Evolutionary conservation across 1,139 yeast species (phyloP).

Genomic region (Candida sojae): DNA sequence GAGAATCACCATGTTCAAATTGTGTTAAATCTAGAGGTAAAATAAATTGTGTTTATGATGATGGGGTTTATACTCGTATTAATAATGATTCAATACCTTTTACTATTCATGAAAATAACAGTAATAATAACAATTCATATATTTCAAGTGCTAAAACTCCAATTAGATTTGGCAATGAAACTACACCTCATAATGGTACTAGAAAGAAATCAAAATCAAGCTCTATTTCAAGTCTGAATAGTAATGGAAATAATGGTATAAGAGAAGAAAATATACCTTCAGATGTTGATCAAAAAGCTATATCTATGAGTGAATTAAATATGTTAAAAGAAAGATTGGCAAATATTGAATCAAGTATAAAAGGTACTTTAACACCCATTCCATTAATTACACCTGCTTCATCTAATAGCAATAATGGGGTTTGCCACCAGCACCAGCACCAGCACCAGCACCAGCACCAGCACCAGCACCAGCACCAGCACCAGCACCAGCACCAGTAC

Average conservation of each 20-base stretch:
- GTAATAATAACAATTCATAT: not conserved
- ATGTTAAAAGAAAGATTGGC: slow-evolving; percentile 26
- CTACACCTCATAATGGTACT: not conserved
- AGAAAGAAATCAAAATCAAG: not conserved
- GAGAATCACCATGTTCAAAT: slow-evolving; percentile 36
- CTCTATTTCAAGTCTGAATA: not conserved
- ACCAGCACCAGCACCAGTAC: slow-evolving; percentile 4
- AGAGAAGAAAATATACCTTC: not conserved
- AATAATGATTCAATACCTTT: slow-evolving; percentile 14
- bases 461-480: slow-evolving; percentile 3
- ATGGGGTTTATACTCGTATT: slow-evolving; percentile 4
- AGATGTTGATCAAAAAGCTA: slow-evolving; percentile 13
- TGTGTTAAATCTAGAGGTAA: slow-evolving; percentile 29
- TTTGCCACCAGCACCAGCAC: slow-evolving; percentile 2
- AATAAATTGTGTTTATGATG: slow-evolving; percentile 28
- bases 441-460: slow-evolving; percentile 4
- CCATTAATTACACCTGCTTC: not conserved
- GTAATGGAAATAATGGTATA: not conserved
- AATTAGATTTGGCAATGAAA: slow-evolving; percentile 13
- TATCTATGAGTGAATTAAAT: slow-evolving; percentile 24
- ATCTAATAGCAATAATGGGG: not conserved
- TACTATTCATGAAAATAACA: slow-evolving; percentile 15
- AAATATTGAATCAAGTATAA: slow-evolving; percentile 20
- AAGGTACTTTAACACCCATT: not conserved
- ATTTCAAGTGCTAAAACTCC: slow-evolving; percentile 27